Conservation (phyloP, 345 rosid genomes). For the Hibiscus trionum region DNA sequence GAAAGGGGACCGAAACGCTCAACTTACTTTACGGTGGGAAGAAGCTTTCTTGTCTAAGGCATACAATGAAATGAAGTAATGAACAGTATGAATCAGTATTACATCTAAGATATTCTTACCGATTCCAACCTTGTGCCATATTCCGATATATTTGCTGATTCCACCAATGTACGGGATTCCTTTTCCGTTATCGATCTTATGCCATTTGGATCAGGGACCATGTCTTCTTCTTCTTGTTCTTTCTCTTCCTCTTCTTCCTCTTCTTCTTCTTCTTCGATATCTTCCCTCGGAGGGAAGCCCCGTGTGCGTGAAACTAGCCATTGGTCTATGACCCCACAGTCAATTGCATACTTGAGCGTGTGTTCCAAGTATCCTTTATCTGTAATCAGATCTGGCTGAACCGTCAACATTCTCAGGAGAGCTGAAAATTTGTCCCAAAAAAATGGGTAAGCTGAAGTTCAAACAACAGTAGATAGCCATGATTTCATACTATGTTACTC, state of each 20-base stretch:
- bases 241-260: conserved; percentile 23
- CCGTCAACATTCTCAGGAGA: conserved; percentile 75
- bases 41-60: background rate
- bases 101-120: conserved; percentile 16
- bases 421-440: conserved; percentile 31
- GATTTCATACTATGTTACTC: background rate
- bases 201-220: conserved; percentile 46
- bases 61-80: background rate
- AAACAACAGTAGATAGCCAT: background rate
- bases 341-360: conserved; percentile 58
- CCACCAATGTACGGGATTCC: conserved; percentile 49
- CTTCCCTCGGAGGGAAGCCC: conserved; percentile 75
- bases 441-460: conserved; percentile 3
- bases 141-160: conserved; percentile 20
- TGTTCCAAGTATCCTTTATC: conserved; percentile 61
- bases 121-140: conserved; percentile 42
- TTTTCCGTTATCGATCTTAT: conserved; percentile 53
- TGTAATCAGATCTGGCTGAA: conserved; percentile 55
- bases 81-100: background rate
- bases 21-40: background rate
- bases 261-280: conserved; percentile 20
- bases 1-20: background rate
- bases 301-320: conserved; percentile 52
- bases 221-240: conserved; percentile 32
- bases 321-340: conserved; percentile 80